A percentile compares a stretch with the other conserved stretches of the same genome.
Conservation (phyloP, 2,329 filamentous ascomycete genomes). For the Fusarium xylarioides region DNA sequence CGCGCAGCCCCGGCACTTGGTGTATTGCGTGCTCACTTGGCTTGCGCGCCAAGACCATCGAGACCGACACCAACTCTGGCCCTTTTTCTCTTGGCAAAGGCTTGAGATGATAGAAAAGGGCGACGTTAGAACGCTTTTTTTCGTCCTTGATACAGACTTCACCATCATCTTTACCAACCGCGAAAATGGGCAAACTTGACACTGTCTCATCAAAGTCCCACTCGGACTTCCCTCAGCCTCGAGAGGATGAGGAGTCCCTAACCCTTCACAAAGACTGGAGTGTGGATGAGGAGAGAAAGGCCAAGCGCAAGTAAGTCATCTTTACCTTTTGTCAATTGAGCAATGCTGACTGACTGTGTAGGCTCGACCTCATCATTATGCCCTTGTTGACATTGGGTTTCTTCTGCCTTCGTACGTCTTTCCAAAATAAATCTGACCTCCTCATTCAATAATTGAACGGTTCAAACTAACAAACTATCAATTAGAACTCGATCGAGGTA, state of each 20-base stretch:
- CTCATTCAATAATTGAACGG: not conserved
- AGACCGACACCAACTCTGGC: slow-evolving; percentile 1
- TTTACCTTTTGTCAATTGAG: not conserved
- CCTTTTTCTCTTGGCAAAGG: not conserved
- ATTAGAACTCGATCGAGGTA: slow-evolving; percentile 47
- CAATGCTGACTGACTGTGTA: slow-evolving; percentile 4
- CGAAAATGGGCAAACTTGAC: slow-evolving; percentile 32
- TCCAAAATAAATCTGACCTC: fast-evolving
- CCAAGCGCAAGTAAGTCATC: slow-evolving; percentile 44
- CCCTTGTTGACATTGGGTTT: slow-evolving; percentile 54
- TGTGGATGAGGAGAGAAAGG: slow-evolving; percentile 48
- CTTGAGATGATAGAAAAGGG: slow-evolving; percentile 15
- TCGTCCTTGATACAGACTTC: not conserved
- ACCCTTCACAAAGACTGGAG: slow-evolving; percentile 47
- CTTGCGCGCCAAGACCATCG: slow-evolving; percentile 24
- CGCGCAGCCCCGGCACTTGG: slow-evolving; percentile 14
- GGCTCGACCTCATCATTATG: slow-evolving; percentile 54
- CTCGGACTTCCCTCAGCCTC: slow-evolving; percentile 16
- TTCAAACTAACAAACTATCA: not conserved
- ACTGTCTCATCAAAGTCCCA: slow-evolving; percentile 10
- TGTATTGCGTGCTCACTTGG: slow-evolving; percentile 39
- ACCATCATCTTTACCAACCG: not conserved
- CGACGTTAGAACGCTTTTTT: not conserved
- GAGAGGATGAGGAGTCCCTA: slow-evolving; percentile 46
- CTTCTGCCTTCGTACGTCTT: slow-evolving; percentile 52